A percentile compares a stretch with the other conserved stretches of the same genome.
phyloP scores from a whole-genome alignment of 495 filamentous ascomycete genomes.

The Platismatia glauca region DNA sequence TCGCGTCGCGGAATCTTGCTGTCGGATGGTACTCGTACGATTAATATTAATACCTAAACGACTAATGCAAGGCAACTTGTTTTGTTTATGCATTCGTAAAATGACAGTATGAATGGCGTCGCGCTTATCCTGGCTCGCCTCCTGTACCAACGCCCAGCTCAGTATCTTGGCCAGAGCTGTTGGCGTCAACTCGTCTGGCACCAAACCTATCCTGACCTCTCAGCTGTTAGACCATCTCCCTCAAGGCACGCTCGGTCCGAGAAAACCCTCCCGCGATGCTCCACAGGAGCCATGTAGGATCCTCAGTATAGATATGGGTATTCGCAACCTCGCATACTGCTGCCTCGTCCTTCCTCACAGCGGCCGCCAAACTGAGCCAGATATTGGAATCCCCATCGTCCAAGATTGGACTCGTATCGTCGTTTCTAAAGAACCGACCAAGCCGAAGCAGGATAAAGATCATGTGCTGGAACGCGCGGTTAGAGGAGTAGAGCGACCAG shows the following conservation, averaged over 20 bases:
- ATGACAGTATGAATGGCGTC: slow-evolving; percentile 24
- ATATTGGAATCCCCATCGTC: slow-evolving; percentile 1
- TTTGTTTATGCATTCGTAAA: too few species aligned
- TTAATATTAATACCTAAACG: too few species aligned
- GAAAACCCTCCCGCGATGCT: not conserved
- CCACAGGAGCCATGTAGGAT: slow-evolving; percentile 31
- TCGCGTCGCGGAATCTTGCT: too few species aligned
- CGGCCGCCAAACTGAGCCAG: not conserved
- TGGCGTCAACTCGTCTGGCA: slow-evolving; percentile 43
- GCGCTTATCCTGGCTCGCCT: slow-evolving; percentile 29
- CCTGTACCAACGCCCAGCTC: slow-evolving; percentile 40
- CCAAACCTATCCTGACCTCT: slow-evolving; percentile 36
- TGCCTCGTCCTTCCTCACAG: slow-evolving; percentile 38
- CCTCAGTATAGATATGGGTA: slow-evolving; percentile 88
- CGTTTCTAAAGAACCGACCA: slow-evolving; percentile 6
- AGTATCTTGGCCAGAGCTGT: slow-evolving; percentile 43
- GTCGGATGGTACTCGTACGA: too few species aligned
- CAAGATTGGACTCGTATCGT: slow-evolving; percentile 23
- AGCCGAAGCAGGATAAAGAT: not conserved
- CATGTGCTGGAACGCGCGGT: not conserved
- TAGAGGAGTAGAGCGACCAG: not conserved
- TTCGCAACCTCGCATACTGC: slow-evolving; percentile 78
- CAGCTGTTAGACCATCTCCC: slow-evolving; percentile 17
- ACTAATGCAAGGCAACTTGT: too few species aligned
- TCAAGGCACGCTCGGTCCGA: slow-evolving; percentile 1